Percentiles rank a stretch among this genome's conserved stretches.
Conservation (phyloP, 2,329 filamentous ascomycete species). For the Hypoxylon sp. region DNA sequence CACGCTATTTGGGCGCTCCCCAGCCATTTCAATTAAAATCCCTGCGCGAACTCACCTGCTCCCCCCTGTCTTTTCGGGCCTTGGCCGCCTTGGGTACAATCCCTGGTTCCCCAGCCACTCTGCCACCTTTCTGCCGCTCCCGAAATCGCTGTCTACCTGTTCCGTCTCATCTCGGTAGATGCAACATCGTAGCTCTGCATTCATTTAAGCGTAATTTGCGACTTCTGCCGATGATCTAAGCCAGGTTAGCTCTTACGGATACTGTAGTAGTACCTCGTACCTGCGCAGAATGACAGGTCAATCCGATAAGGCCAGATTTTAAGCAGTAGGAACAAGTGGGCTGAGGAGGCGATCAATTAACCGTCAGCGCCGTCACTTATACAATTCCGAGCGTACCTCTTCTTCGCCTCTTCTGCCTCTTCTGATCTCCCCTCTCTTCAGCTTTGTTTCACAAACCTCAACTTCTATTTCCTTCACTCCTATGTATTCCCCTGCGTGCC, state of each 20-base stretch:
- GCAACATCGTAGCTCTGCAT: slow-evolving; percentile 4
- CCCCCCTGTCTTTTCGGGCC: not conserved
- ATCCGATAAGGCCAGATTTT: slow-evolving; percentile 38
- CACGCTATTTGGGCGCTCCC: no score
- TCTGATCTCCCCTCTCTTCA: slow-evolving; percentile 3
- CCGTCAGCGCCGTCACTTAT: slow-evolving; percentile 12
- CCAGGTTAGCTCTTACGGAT: no score
- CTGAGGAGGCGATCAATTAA: slow-evolving; percentile 19
- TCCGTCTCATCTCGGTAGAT: not conserved
- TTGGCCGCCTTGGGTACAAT: no score
- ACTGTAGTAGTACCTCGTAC: not conserved
- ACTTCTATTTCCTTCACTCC: not conserved
- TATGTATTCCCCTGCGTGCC: slow-evolving; percentile 10
- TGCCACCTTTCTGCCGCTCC: not conserved
- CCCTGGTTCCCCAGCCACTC: not conserved
- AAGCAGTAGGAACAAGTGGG: slow-evolving; percentile 23
- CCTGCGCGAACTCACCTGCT: slow-evolving; percentile 27
- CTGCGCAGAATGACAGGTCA: slow-evolving; percentile 10
- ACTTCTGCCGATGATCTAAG: no score
- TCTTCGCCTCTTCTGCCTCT: no score
- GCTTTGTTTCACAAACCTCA: slow-evolving; percentile 1
- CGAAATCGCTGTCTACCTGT: not conserved
- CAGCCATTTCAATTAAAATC: slow-evolving; percentile 47
- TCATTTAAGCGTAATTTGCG: slow-evolving; percentile 17
- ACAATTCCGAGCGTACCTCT: no score